These are phyloP conservation scores for Saturnispora sanitii DNA, from an alignment of 805 yeast species.

Conservation along the genomic window DNA sequence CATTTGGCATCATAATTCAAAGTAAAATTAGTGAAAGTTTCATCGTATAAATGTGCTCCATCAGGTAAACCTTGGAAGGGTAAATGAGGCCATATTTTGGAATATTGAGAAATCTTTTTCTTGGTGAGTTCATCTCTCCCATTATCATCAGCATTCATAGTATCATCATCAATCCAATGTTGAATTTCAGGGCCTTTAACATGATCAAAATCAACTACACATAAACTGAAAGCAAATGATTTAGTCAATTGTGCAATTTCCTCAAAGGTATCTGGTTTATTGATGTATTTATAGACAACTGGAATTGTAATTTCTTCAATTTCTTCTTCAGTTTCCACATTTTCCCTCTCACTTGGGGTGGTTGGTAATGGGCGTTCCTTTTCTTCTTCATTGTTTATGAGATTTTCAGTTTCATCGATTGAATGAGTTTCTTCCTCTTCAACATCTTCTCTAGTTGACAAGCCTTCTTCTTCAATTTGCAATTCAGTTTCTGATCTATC, in stretches of 20 bases:
- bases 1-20: slow-evolving; percentile 55
- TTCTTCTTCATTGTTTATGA: background rate
- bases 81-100: slow-evolving; percentile 65
- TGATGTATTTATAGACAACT: slow-evolving; percentile 9
- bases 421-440: background rate
- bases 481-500: too few species aligned
- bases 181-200: slow-evolving; percentile 89
- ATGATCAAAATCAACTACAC: slow-evolving; percentile 91
- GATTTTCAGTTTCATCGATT: too few species aligned
- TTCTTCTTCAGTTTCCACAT: background rate
- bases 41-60: slow-evolving; percentile 89
- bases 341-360: background rate
- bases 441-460: too few species aligned
- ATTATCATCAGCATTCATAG: background rate
- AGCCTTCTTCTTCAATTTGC: too few species aligned
- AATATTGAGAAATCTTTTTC: slow-evolving; percentile 25
- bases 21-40: slow-evolving; percentile 86
- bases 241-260: slow-evolving; percentile 5
- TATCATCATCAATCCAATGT: slow-evolving; percentile 56
- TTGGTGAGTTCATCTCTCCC: slow-evolving; percentile 15
- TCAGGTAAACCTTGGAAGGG: slow-evolving; percentile 96
- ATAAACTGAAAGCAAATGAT: slow-evolving; percentile 60
- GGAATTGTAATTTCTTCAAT: background rate
- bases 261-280: slow-evolving; percentile 3
- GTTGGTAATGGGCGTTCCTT: background rate